A percentile compares a stretch with the other conserved stretches of the same genome.
These are phyloP conservation scores for Ceratobasidium sp. DNA, from an alignment of 1,284 basidiomycete species.

Conservation along the genomic window DNA sequence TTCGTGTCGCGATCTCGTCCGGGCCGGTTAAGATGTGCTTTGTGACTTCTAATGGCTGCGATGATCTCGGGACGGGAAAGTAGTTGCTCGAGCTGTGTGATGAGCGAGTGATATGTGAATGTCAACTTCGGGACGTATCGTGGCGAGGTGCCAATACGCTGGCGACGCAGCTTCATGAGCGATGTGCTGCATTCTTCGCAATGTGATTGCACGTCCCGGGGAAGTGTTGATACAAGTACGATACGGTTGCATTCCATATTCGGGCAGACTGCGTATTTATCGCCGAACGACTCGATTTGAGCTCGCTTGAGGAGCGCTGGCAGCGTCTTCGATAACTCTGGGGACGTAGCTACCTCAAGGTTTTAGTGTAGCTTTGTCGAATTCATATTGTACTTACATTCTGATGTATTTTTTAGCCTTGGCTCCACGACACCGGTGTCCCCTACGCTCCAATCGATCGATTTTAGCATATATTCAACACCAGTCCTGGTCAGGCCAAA, in stretches of 20 bases:
- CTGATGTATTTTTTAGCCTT: not conserved
- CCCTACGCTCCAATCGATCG: constrained; percentile 26
- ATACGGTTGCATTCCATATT: constrained; percentile 20
- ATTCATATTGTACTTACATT: constrained; percentile 12
- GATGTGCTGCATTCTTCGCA: constrained; percentile 4
- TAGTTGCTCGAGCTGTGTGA: constrained; percentile 11
- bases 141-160: not conserved
- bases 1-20: constrained; percentile 11
- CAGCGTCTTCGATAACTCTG: constrained; percentile 18
- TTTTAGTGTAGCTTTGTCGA: not conserved
- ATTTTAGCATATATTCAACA: constrained; percentile 25
- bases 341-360: constrained; percentile 17
- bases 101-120: constrained; percentile 15
- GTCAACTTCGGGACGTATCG: constrained; percentile 14
- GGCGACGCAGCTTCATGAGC: constrained; percentile 20
- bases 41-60: constrained; percentile 19
- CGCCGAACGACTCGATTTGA: constrained; percentile 15
- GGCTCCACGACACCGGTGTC: constrained; percentile 18
- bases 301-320: constrained; percentile 25
- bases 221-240: constrained; percentile 6
- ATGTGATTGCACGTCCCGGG: constrained; percentile 6
- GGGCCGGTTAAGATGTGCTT: constrained; percentile 5
- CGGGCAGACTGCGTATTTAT: constrained; percentile 17
- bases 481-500: constrained; percentile 26
- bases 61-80: constrained; percentile 25